Conservation (phyloP, 2,329 filamentous ascomycete species). For the Pyricularia pennisetigena region DNA sequence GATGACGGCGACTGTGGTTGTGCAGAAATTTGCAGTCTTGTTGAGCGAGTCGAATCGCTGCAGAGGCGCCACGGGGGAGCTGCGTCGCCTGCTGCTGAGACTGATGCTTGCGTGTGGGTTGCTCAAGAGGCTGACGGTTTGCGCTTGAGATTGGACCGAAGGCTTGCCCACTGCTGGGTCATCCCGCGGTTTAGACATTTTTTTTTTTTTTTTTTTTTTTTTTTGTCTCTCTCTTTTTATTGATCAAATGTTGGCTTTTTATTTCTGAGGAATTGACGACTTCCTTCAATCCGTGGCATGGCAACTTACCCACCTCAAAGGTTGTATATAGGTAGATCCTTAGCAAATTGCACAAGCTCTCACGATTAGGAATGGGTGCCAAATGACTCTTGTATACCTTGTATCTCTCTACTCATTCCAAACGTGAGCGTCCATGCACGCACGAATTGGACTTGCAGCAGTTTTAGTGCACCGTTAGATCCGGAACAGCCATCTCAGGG, state of each 20-base stretch:
- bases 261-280: not conserved
- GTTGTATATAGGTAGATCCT: not conserved
- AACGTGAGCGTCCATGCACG: not conserved
- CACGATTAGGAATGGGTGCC: not conserved
- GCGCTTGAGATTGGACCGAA: not conserved
- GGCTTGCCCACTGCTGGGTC: not conserved
- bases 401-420: not conserved
- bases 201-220: not conserved
- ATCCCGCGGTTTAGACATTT: not conserved
- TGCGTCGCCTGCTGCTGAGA: constrained; percentile 1
- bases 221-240: not conserved
- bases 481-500: not conserved
- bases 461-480: not conserved
- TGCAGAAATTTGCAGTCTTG: not conserved
- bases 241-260: not conserved
- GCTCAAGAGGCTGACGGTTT: not conserved
- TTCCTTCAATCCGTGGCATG: not conserved
- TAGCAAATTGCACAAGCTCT: not conserved
- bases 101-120: not conserved
- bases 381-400: not conserved
- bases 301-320: not conserved
- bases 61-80: not conserved
- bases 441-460: not conserved
- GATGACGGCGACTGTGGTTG: constrained; percentile 7
- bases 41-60: not conserved